A percentile compares a stretch with the other conserved stretches of the same genome.
Conservation (phyloP, 331 rosid species). For the Stylosanthes scabra region DNA sequence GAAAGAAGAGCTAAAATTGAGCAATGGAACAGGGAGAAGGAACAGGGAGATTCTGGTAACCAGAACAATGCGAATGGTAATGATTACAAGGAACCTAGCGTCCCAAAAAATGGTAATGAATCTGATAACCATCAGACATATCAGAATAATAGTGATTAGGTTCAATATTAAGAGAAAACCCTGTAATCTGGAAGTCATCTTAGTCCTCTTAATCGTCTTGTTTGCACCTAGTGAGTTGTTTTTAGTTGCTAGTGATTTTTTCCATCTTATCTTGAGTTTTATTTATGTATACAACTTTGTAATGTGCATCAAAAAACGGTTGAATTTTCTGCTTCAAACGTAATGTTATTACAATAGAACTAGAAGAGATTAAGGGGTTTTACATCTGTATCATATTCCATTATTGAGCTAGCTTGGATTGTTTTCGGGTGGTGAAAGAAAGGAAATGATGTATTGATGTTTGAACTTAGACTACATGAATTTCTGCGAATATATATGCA, state of each 20-base stretch:
- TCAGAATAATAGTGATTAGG: slow-evolving; percentile 42
- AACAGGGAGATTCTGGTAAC: slow-evolving; percentile 56
- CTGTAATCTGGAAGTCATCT: slow-evolving; percentile 25
- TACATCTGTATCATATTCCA: slow-evolving; percentile 20
- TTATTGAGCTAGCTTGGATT: slow-evolving; percentile 4
- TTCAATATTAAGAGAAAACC: slow-evolving; percentile 8
- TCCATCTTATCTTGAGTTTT: slow-evolving; percentile 31
- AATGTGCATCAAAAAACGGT: slow-evolving; percentile 17
- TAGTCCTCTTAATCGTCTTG: slow-evolving; percentile 55
- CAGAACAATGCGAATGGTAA: slow-evolving; percentile 42
- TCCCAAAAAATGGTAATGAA: slow-evolving; percentile 53
- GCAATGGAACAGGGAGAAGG: slow-evolving; percentile 95
- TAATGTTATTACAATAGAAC: slow-evolving; percentile 6
- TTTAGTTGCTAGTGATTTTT: slow-evolving; percentile 35
- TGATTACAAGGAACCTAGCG: slow-evolving; percentile 52
- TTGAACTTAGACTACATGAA: slow-evolving; percentile 17
- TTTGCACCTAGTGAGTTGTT: slow-evolving; percentile 33
- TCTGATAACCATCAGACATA: slow-evolving; percentile 57
- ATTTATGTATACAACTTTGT: slow-evolving; percentile 38
- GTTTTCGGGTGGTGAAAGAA: slow-evolving; percentile 15
- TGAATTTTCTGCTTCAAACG: slow-evolving; percentile 25
- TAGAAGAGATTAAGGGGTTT: not conserved
- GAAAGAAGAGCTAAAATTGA: slow-evolving; percentile 98
- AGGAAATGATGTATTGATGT: not conserved
- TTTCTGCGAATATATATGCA: not conserved